Base-by-base conservation (phyloP, 495 filamentous ascomycete genomes). In the Penicillium silybi region DNA sequence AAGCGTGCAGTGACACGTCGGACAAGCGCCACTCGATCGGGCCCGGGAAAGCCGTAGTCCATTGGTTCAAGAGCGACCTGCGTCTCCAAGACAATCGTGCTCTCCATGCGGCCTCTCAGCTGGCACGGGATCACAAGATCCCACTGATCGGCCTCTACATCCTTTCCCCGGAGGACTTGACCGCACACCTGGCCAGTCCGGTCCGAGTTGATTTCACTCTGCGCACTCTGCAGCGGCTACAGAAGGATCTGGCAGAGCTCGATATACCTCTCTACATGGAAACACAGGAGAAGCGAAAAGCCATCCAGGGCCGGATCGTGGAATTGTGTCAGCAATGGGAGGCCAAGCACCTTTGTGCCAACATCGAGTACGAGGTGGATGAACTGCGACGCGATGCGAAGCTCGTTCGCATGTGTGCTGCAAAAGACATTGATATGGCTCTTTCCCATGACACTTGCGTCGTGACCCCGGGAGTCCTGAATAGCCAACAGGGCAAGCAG, bases 41-140 rank as follows among this genome's bases (percentile, higher is more conserved):
- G 8, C 69, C 80, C 2, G 78, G 79, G 29, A 73, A 80, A 23
- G 83, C 85, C 0, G 89, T 96, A 0, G 81, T 96, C 6, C 88
- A 95, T 70, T 95, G 92, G 92, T 95, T 92, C 71, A 93, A 95
- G 66, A 83, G 81, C 49, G 91, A 96, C 65, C 68, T 96, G 42
- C 76, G 92, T 6, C 74, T 79, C 1, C 59, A 69, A 6, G 92
- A 96, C 59, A 96, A 96, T 58, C 84, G 84, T 16, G 83, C 83
- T 0, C 64, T 96, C 40, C 74, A 79, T 55, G 64, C 80, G 52
- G 92, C 91, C 3, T 84, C 77, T 38, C 72, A 84, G 54, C 81
- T 81, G 46, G 88, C 89, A 0, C 80, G 76, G 45, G 78, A 81
- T 23, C 69, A 82, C 15, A 75, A 78, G 0, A 74, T 89, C 3